Conservation (phyloP, 768 basidiomycete species). For the Tephrocybe sp. region DNA sequence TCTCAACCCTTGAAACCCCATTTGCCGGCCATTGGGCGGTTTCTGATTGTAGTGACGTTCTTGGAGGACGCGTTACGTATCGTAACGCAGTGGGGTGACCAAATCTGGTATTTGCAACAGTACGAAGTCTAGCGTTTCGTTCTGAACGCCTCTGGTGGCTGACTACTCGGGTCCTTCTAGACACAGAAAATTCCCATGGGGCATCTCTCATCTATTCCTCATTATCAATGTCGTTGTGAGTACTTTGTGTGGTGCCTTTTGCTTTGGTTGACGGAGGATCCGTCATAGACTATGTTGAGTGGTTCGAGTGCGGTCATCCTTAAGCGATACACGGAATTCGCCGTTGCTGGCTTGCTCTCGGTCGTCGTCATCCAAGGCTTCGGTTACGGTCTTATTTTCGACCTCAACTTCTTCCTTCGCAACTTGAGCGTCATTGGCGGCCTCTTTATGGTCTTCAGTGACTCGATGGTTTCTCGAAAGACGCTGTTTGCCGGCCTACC, state of each 20-base stretch:
- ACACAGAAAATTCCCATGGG: constrained; percentile 95
- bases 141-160: constrained; percentile 3
- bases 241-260: constrained; percentile 14
- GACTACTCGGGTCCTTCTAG: constrained; percentile 39
- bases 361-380: constrained; percentile 97
- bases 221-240: constrained; percentile 88
- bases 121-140: constrained; percentile 38
- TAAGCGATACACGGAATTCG: constrained; percentile 85
- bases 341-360: constrained; percentile 84
- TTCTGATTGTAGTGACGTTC: constrained; percentile 97
- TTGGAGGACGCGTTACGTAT: constrained; percentile 96
- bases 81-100: constrained; percentile 92
- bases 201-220: constrained; percentile 91
- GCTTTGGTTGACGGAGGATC: neutral
- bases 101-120: constrained; percentile 98
- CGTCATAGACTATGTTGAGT: constrained; percentile 81
- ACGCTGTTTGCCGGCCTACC: constrained; percentile 91
- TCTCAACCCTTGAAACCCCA: constrained; percentile 93
- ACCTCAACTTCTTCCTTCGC: constrained; percentile 99
- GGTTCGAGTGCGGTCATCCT: constrained; percentile 85
- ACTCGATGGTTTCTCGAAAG: constrained; percentile 87
- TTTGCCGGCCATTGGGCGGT: constrained; percentile 92
- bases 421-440: constrained; percentile 98
- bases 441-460: constrained; percentile 98
- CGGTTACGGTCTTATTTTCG: constrained; percentile 98